Base-by-base conservation (phyloP, 2,329 filamentous ascomycete species). In the Microsporum audouinii region DNA sequence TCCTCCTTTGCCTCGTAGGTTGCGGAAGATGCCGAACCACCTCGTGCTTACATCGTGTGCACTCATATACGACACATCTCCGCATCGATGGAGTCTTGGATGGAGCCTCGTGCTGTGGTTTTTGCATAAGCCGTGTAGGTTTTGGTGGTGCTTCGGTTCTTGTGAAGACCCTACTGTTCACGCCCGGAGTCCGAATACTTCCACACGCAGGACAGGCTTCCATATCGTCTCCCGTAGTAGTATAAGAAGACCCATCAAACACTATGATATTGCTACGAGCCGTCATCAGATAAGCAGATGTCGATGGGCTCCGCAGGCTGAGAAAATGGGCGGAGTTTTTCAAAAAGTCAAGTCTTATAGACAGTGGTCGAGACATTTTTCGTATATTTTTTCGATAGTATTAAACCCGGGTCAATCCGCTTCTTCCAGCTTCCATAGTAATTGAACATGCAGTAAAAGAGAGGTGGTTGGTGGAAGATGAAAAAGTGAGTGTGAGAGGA, bases 201-300 rank as follows among this genome's bases (percentile, higher is more conserved):
- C 76, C 76, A 67, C 76, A 78, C 8, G 72, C 71, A 41, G 68
- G 69, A 64, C 76, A 78, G 51, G 69, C 69, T 33, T 68, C 63
- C 59, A 70, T 70, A 29, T 71, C 67, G 31, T 73, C 72, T 3
- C 65, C 68, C 53, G 61, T 60, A 49, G 69, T 72, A 27, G 76
- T 63, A 12, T 70, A 59, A 59, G 69, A 75, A 7, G 63, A 68
- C 41, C 74, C 68, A 8, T 74, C 68, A 55, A 68, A 68, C 29
- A 73, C 66, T 58, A 75, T 68, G 23, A 63, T 68, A 61, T 73
- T 74, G 17, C 17, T 23, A 67, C 75, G 73, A n/a, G 69, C 66
- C 12, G 64, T 65, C 64, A 74, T 66, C 34, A 78, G 67, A 70
- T 77, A 67, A 12, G 73, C 70, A 1, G 76, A 70, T n/a, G 75